Conservation (phyloP, 2,329 filamentous ascomycete genomes). For the Lojkania enalia region DNA sequence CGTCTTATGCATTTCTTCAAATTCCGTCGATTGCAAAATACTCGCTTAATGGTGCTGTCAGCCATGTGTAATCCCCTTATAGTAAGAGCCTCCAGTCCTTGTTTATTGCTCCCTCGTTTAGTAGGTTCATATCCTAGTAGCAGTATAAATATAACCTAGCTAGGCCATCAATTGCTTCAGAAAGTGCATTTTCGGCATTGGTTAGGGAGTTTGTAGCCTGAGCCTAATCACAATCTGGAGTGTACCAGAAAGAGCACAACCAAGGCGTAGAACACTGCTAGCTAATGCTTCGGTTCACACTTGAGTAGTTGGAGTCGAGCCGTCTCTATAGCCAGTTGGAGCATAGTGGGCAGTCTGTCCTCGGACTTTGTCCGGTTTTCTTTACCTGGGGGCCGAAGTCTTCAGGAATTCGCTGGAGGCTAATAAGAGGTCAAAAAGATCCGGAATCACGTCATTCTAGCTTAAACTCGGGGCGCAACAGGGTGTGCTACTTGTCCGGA, state of each 20-base stretch:
- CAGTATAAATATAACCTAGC: constrained; percentile 1
- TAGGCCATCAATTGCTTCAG: not conserved
- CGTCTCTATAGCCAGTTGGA: not conserved
- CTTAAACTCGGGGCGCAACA: not conserved
- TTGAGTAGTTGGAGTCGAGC: not conserved
- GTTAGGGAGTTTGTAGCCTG: not conserved
- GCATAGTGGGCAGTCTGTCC: not conserved
- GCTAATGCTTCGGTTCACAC: not conserved
- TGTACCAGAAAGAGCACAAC: not conserved
- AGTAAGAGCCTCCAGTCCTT: not conserved
- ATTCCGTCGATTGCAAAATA: not conserved
- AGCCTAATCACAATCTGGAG: not conserved
- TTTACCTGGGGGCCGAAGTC: not conserved
- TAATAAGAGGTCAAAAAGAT: not conserved
- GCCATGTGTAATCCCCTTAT: not conserved
- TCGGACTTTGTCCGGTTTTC: not conserved
- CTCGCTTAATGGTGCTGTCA: not conserved
- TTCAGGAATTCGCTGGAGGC: not conserved
- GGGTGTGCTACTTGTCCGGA: too few relatives aligned
- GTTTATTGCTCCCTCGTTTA: not conserved
- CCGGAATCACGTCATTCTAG: not conserved
- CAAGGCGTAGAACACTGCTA: not conserved
- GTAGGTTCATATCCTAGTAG: constrained; percentile 1
- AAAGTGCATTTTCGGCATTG: not conserved
- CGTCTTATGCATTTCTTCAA: not conserved